Percentiles rank a stretch among this genome's conserved stretches.
Evolutionary conservation across 1,284 basidiomycete genomes (phyloP).

Genomic region (Neolentinus lepideus): DNA sequence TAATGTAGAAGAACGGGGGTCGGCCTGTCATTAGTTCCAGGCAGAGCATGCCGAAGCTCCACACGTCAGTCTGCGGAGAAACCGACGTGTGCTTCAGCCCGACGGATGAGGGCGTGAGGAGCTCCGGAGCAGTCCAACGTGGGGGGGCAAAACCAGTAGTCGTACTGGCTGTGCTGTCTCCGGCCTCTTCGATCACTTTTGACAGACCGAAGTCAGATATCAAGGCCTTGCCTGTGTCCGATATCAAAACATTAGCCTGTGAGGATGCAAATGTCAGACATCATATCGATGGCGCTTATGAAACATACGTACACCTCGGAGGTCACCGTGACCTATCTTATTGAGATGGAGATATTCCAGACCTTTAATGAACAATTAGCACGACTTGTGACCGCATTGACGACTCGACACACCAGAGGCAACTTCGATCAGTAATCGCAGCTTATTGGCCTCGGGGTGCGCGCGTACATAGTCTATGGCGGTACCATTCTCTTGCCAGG

Average conservation of each 20-base stretch:
- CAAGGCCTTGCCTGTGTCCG: slow-evolving; percentile 24
- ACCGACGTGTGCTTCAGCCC: not conserved
- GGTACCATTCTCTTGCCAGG: slow-evolving; percentile 37
- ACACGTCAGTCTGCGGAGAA: slow-evolving; percentile 20
- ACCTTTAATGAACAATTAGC: slow-evolving; percentile 16
- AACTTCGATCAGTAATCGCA: slow-evolving; percentile 29
- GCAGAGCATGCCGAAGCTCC: slow-evolving; percentile 38
- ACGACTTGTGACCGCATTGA: no score
- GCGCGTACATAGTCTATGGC: slow-evolving; percentile 25
- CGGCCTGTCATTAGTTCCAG: slow-evolving; percentile 35
- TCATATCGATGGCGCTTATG: not conserved
- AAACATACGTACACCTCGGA: slow-evolving; percentile 29
- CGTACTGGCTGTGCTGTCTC: slow-evolving; percentile 20
- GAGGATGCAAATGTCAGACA: not conserved
- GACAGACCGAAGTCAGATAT: slow-evolving; percentile 38
- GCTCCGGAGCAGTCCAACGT: slow-evolving; percentile 35
- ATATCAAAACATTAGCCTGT: slow-evolving; percentile 36
- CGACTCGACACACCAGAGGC: slow-evolving; percentile 22
- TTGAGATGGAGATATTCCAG: slow-evolving; percentile 35
- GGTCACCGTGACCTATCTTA: slow-evolving; percentile 36
- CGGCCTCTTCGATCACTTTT: slow-evolving; percentile 32
- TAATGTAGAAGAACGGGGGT: slow-evolving; percentile 24
- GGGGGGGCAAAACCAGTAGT: slow-evolving; percentile 17
- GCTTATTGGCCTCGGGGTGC: slow-evolving; percentile 24
- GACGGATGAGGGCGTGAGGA: slow-evolving; percentile 13